Conservation (phyloP, 257 asterid genomes). For the Plantago elongata region DNA sequence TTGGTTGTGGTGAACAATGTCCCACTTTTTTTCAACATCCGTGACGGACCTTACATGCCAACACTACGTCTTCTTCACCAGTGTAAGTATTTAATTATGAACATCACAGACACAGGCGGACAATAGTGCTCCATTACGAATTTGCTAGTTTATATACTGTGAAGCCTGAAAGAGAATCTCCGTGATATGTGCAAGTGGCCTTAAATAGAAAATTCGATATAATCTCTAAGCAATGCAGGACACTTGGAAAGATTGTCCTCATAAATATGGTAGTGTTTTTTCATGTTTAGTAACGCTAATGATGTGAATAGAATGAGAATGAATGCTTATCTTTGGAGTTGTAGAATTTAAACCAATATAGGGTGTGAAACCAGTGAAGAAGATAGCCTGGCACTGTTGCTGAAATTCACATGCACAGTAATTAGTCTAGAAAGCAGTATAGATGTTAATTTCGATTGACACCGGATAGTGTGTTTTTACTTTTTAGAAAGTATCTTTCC, state of each 20-base stretch:
- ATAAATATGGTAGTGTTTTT: background rate
- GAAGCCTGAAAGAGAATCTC: background rate
- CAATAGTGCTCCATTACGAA: conserved; percentile 7
- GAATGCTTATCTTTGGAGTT: background rate
- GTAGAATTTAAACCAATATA: background rate
- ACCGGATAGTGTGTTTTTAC: background rate
- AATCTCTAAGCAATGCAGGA: background rate
- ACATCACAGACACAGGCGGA: background rate
- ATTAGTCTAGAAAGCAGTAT: background rate
- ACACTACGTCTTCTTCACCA: conserved; percentile 97
- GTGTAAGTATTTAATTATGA: conserved; percentile 45
- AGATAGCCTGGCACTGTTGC: conserved; percentile 4
- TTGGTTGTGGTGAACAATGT: conserved; percentile 90
- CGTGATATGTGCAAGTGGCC: background rate
- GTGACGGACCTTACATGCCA: conserved; percentile 99
- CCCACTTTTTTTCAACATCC: conserved; percentile 91
- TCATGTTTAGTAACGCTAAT: conserved; percentile 1
- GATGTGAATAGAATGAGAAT: conserved; percentile 1
- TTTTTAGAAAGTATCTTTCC: background rate
- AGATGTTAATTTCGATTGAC: background rate
- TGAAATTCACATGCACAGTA: background rate
- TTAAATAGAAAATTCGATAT: conserved; percentile 2
- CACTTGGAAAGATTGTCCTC: background rate
- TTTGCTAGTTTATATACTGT: background rate
- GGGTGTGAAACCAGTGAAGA: background rate